Base-by-base conservation (phyloP, 805 yeast genomes). In the Suhomyces emberorum region DNA sequence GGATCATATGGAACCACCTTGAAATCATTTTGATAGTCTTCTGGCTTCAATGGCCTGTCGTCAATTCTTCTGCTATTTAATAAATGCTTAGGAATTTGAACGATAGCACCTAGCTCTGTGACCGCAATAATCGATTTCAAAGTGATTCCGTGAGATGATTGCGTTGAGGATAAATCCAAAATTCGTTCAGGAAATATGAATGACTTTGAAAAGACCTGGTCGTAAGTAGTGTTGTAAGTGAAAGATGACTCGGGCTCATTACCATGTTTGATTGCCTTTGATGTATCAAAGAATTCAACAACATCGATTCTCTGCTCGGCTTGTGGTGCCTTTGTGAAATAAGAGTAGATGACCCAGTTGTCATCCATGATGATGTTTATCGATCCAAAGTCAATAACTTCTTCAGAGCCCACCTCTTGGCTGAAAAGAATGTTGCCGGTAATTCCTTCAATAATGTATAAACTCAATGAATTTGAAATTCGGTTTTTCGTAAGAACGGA, bases 321-420 rank as follows among this genome's bases (percentile, higher is more conserved):
- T 15, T 67, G 55, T 8, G 81, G 81, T 2, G 55, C 54, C 1
- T 53, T 51, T 38, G 80, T 72, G 51, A 71, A 76, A 48, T 77
- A 81, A 0, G 89, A 66, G 52, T 84, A 82, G 8, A 86, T 70
- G 12, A 88, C 65, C 85, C 93, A 91, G 59, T 89, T 79, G 54
- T 91, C 98, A 32, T 88, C 93, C 57, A 79, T 74, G 1, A 79
- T 67, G 18, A 87, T 49, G 15, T 71, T 61, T 19, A 87, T 54
- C 2, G 72, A 62, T 1, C 34, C 60, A 7, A 58, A 57, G 8
- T 67, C 67, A 3, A 70, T 54, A 7, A 69, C 52, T 17, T 65
- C 67, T 4, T 67, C 70, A 3, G 59, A 53, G 8, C 25, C 37
- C 19, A 61, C 68, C 38, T 74, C 77, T 4, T 53, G 52, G 3